These are phyloP conservation scores for Acanthamoeba comandoni DNA, from an alignment of 208 protist species.

Conservation along the genomic window DNA sequence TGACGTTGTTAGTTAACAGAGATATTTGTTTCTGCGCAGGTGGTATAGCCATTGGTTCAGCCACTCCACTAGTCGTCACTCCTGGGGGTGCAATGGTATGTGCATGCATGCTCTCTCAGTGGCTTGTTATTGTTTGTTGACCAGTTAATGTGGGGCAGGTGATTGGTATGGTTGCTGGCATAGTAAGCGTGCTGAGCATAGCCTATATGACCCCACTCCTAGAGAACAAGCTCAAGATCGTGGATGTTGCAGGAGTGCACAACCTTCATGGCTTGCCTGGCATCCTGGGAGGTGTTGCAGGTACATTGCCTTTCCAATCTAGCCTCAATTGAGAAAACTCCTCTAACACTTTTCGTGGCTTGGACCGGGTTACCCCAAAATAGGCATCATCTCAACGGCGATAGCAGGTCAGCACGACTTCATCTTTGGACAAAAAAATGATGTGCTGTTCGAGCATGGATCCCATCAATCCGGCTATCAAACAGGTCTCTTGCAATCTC, in stretches of 20 bases:
- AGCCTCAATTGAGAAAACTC: too few relatives aligned
- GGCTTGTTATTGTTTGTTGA: too few relatives aligned
- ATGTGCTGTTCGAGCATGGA: neutral
- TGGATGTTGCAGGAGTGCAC: conserved; percentile 31
- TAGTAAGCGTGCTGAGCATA: conserved; percentile 27
- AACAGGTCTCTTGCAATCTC: neutral
- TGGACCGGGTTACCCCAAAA: neutral
- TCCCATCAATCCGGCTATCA: conserved; percentile 29
- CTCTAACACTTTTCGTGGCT: neutral
- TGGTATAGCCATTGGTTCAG: conserved; percentile 53
- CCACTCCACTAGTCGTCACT: conserved; percentile 36
- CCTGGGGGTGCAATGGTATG: conserved; percentile 63
- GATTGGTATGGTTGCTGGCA: conserved; percentile 28
- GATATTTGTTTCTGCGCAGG: neutral
- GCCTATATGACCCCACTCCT: conserved; percentile 14
- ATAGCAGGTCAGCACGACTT: conserved; percentile 45
- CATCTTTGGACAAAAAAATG: conserved; percentile 34
- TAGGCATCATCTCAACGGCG: conserved; percentile 62
- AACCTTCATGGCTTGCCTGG: conserved; percentile 57
- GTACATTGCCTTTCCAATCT: neutral
- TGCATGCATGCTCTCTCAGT: too few relatives aligned
- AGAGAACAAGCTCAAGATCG: conserved; percentile 19
- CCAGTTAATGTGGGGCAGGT: too few relatives aligned
- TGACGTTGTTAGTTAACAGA: neutral
- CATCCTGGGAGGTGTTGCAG: conserved; percentile 14